A percentile compares a stretch with the other conserved stretches of the same genome.
Conservation (phyloP, 345 rosid genomes). For the Melaleuca alternifolia region DNA sequence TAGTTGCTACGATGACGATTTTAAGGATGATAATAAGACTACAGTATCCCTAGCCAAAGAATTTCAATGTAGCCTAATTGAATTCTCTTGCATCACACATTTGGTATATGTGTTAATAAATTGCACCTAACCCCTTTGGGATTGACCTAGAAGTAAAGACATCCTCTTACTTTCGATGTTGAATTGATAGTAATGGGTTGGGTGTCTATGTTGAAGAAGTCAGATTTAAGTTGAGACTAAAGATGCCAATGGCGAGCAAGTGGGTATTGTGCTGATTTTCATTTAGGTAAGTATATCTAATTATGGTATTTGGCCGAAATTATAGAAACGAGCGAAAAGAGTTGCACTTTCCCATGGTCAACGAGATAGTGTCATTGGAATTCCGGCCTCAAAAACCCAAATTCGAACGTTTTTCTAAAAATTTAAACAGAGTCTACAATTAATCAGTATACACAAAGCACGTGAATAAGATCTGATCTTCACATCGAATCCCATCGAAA, state of each 20-base stretch:
- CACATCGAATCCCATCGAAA: background rate
- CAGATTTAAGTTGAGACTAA: background rate
- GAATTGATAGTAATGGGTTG: accelerated
- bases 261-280: background rate
- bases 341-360: background rate
- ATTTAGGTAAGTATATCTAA: background rate
- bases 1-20: too few species aligned
- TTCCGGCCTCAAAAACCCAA: background rate
- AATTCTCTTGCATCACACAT: background rate
- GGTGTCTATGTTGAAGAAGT: background rate
- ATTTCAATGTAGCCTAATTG: background rate
- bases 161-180: background rate
- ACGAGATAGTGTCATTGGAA: background rate
- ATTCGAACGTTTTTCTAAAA: background rate
- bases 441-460: background rate
- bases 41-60: background rate
- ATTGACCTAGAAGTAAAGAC: background rate
- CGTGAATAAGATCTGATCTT: background rate
- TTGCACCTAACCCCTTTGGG: background rate
- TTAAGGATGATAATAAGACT: too few species aligned
- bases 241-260: background rate
- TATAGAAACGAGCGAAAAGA: background rate
- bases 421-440: background rate
- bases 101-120: background rate
- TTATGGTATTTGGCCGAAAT: background rate